A percentile compares a stretch with the other conserved stretches of the same genome.
These are phyloP conservation scores for Claviceps spartinae DNA, from an alignment of 2,329 filamentous ascomycete genomes.

Conservation along the genomic window DNA sequence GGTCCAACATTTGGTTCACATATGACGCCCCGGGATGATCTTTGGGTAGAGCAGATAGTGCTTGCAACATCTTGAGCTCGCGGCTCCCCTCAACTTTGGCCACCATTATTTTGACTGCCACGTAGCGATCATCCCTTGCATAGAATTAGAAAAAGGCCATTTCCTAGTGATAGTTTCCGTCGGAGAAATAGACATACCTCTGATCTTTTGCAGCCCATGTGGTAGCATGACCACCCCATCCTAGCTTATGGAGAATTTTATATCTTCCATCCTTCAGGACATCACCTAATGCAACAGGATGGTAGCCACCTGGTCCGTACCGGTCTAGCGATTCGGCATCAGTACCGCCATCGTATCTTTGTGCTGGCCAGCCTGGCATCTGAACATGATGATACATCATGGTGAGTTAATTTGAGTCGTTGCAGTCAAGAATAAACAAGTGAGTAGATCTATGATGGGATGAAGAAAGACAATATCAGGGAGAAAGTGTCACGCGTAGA, in stretches of 20 bases:
- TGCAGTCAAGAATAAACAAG: background rate
- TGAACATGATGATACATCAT: background rate
- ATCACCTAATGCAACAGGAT: too few relatives aligned
- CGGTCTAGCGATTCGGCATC: background rate
- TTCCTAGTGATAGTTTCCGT: background rate
- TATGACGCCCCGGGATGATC: background rate
- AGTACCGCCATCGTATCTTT: background rate
- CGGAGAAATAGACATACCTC: background rate
- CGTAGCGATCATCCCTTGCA: background rate
- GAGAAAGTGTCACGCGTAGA: too few relatives aligned
- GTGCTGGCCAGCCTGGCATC: background rate
- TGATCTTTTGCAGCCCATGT: background rate
- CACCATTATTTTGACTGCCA: background rate
- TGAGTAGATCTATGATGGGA: background rate
- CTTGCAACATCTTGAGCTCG: background rate
- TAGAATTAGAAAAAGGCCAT: background rate
- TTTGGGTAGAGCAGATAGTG: background rate
- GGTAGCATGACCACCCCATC: too few relatives aligned
- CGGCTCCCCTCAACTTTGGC: background rate
- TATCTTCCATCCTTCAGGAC: too few relatives aligned
- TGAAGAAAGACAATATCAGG: background rate
- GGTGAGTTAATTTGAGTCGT: background rate
- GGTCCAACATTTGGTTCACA: background rate
- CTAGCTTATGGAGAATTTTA: too few relatives aligned
- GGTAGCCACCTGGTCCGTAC: background rate